These are phyloP conservation scores for Mrakia gelida DNA, from an alignment of 768 basidiomycete genomes.

Conservation along the genomic window DNA sequence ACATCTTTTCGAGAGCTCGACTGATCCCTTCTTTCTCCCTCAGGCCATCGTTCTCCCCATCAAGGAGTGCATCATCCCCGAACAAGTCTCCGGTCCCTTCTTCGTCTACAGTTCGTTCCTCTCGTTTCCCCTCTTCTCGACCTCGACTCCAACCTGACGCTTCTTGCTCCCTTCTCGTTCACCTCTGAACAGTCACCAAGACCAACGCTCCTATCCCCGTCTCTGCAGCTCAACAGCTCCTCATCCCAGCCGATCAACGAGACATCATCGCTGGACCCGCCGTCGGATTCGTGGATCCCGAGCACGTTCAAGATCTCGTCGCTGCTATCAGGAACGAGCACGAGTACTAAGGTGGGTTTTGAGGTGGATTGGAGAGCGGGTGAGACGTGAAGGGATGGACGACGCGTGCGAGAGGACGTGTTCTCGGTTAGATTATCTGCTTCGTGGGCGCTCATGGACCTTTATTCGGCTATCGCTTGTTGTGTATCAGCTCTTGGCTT, in stretches of 20 bases:
- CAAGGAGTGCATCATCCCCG: slow-evolving; percentile 35
- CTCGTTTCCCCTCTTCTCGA: background rate
- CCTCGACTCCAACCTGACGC: background rate
- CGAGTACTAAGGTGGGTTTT: background rate
- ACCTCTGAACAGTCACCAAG: background rate
- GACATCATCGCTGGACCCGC: slow-evolving; percentile 5
- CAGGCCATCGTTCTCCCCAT: slow-evolving; percentile 34
- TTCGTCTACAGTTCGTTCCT: slow-evolving; percentile 14
- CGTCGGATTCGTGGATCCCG: background rate
- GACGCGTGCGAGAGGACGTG: too few species aligned
- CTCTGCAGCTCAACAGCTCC: background rate
- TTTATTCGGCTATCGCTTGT: too few species aligned
- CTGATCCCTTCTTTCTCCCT: background rate
- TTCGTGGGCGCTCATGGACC: too few species aligned
- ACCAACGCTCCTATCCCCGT: background rate
- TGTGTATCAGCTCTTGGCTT: too few species aligned
- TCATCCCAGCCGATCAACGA: background rate
- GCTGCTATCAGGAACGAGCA: background rate
- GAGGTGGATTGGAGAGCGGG: background rate
- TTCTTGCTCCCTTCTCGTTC: background rate
- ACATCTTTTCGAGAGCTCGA: background rate
- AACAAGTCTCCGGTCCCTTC: slow-evolving; percentile 20
- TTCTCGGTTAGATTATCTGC: too few species aligned
- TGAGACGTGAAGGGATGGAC: too few species aligned
- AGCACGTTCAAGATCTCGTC: background rate